Evolutionary conservation across 2,329 filamentous ascomycete species (phyloP).

Genomic region (Hypoxylon rubiginosum): DNA sequence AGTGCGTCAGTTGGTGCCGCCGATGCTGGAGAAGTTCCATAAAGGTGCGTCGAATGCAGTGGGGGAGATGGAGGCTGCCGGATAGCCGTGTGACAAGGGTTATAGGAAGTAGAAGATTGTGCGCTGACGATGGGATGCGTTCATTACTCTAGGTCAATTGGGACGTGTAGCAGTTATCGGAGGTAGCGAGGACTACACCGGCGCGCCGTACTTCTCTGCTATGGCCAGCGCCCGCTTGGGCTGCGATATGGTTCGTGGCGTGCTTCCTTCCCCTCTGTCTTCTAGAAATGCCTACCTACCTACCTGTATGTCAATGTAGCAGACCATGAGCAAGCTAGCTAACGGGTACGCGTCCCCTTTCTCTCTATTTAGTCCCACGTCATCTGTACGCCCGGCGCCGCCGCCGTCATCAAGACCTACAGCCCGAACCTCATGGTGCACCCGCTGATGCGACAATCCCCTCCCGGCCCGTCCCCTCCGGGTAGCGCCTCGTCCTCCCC

Average conservation of each 20-base stretch:
- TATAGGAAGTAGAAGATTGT: neutral
- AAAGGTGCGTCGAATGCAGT: conserved; percentile 74
- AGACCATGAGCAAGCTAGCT: conserved; percentile 2
- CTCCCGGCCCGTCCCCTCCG: conserved; percentile 54
- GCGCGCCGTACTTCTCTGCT: conserved; percentile 96
- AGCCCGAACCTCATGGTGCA: conserved; percentile 99
- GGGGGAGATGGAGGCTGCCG: neutral
- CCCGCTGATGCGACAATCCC: conserved; percentile 87
- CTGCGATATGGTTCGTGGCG: conserved; percentile 80
- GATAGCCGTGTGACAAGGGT: neutral
- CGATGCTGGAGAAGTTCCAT: conserved; percentile 95
- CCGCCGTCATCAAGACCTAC: conserved; percentile 94
- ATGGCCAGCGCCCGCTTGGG: conserved; percentile 95
- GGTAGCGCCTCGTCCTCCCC: conserved; percentile 58
- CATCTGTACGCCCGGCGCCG: conserved; percentile 92
- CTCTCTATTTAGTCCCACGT: conserved; percentile 78
- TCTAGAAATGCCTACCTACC: neutral
- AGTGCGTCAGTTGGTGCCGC: conserved; percentile 91
- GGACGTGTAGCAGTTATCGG: conserved; percentile 94
- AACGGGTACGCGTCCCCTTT: neutral
- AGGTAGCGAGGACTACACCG: conserved; percentile 95
- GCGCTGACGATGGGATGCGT: conserved; percentile 27
- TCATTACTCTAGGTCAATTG: conserved; percentile 76
- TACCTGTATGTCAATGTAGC: neutral
- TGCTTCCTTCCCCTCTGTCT: conserved; percentile 1